Conservation (phyloP, 371 early-diverging fungal species). For the Rhizopus microsporus region DNA sequence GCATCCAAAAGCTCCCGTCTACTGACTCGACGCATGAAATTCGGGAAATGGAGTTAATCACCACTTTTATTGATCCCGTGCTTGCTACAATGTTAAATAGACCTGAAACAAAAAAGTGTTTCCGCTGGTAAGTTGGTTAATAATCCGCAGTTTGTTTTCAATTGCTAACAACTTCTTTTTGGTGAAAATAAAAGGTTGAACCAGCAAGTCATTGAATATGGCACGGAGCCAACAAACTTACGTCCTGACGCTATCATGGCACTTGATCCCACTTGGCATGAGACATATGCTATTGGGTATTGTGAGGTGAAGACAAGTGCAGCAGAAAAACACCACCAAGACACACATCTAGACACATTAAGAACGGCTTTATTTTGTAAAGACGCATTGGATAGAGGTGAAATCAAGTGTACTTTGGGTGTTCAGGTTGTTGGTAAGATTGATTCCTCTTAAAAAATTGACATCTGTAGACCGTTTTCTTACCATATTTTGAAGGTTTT, state of each 20-base stretch:
- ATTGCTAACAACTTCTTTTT: not conserved
- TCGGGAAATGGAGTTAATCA: slow-evolving; percentile 3
- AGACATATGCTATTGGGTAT: slow-evolving; percentile 19
- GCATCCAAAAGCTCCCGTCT: too few species aligned
- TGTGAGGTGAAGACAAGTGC: slow-evolving; percentile 17
- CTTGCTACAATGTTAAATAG: not conserved
- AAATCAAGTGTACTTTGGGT: slow-evolving; percentile 16
- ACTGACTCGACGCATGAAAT: not conserved
- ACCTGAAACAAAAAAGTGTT: not conserved
- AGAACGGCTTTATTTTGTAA: slow-evolving; percentile 20
- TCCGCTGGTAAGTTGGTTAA: not conserved
- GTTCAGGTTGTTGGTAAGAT: slow-evolving; percentile 27
- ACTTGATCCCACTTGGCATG: slow-evolving; percentile 1
- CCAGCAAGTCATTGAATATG: slow-evolving; percentile 5
- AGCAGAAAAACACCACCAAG: slow-evolving; percentile 4
- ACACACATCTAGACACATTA: slow-evolving; percentile 21
- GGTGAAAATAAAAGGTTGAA: slow-evolving; percentile 9
- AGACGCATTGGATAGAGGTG: slow-evolving; percentile 17
- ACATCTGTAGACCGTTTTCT: not conserved
- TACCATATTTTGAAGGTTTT: slow-evolving; percentile 6
- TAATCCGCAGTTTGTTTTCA: too few species aligned
- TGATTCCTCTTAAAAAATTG: slow-evolving; percentile 1
- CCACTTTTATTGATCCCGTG: slow-evolving; percentile 3
- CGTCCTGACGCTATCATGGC: slow-evolving; percentile 16
- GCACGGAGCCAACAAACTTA: not conserved